Conservation (phyloP, 805 yeast genomes). For the Huiozyma sinensis region DNA sequence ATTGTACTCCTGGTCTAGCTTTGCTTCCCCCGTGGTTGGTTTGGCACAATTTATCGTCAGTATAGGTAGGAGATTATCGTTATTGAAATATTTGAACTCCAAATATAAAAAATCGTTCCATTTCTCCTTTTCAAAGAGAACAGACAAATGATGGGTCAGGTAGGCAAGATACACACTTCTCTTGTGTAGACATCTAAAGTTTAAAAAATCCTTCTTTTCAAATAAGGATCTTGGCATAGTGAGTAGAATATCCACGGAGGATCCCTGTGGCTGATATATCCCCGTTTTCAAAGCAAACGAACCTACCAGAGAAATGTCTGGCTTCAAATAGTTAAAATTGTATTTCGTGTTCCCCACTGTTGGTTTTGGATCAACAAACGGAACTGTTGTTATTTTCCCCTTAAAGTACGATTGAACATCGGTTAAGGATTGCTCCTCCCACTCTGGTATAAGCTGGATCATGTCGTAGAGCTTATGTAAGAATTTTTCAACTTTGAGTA, state of each 20-base stretch:
- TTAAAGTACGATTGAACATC: conserved; percentile 50
- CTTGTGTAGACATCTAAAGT: conserved; percentile 83
- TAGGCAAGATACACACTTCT: conserved; percentile 80
- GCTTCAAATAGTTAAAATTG: conserved; percentile 57
- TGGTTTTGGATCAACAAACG: conserved; percentile 89
- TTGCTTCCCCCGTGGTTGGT: conserved; percentile 1
- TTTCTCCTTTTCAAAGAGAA: conserved; percentile 41
- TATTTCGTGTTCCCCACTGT: conserved; percentile 46
- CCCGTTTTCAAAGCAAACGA: conserved; percentile 83
- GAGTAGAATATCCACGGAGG: conserved; percentile 66
- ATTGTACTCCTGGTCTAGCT: conserved; percentile 34
- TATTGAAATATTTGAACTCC: conserved; percentile 62
- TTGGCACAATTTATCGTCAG: conserved; percentile 45
- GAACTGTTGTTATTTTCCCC: conserved; percentile 49
- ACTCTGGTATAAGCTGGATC: conserved; percentile 53
- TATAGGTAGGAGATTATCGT: conserved; percentile 68
- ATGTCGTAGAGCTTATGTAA: conserved; percentile 63
- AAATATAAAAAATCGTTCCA: conserved; percentile 37
- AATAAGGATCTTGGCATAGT: conserved; percentile 71
- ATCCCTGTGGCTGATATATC: conserved; percentile 51
- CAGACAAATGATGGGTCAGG: conserved; percentile 53
- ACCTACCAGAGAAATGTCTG: conserved; percentile 74
- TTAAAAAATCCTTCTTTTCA: conserved; percentile 80
- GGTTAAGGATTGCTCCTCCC: conserved; percentile 39
- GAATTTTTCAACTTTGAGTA: conserved; percentile 58